phyloP scores from a whole-genome alignment of 495 filamentous ascomycete species.

The Oidiodendron maius region DNA sequence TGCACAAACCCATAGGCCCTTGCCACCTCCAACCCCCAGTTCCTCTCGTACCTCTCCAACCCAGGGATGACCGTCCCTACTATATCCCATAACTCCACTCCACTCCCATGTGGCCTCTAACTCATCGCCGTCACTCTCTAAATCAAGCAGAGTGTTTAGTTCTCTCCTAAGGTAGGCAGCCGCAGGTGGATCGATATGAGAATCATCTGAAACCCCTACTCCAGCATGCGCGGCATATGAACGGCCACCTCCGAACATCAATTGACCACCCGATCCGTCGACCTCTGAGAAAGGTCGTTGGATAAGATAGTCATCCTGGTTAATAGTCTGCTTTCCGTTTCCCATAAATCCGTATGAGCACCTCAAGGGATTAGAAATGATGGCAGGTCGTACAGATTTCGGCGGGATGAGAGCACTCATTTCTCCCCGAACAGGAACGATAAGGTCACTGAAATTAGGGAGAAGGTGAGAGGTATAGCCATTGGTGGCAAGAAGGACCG shows the following conservation, averaged over 20 bases:
- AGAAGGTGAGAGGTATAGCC: conserved; percentile 70
- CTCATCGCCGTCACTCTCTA: conserved; percentile 27
- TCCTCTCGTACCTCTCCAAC: conserved; percentile 51
- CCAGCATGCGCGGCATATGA: conserved; percentile 40
- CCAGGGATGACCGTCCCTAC: conserved; percentile 62
- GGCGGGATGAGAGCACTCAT: conserved; percentile 63
- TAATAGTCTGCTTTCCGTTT: conserved; percentile 28
- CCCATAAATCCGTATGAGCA: conserved; percentile 51
- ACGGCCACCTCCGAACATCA: conserved; percentile 63
- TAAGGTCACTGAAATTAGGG: conserved; percentile 59
- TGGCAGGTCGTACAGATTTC: conserved; percentile 24
- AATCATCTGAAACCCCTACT: conserved; percentile 52
- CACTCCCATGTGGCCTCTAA: conserved; percentile 58
- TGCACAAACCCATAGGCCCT: conserved; percentile 51
- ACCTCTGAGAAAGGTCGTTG: conserved; percentile 45
- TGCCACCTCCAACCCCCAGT: conserved; percentile 28
- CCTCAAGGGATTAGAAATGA: conserved; percentile 13
- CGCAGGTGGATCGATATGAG: conserved; percentile 43
- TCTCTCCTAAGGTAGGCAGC: conserved; percentile 42
- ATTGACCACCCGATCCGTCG: conserved; percentile 33
- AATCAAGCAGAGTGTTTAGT: conserved; percentile 33
- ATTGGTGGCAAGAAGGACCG: conserved; percentile 74
- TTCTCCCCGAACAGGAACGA: conserved; percentile 71
- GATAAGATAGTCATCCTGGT: conserved; percentile 67
- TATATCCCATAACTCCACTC: conserved; percentile 82